phyloP scores from a whole-genome alignment of 164 flowering plant species.

The Amborella trichopoda region DNA sequence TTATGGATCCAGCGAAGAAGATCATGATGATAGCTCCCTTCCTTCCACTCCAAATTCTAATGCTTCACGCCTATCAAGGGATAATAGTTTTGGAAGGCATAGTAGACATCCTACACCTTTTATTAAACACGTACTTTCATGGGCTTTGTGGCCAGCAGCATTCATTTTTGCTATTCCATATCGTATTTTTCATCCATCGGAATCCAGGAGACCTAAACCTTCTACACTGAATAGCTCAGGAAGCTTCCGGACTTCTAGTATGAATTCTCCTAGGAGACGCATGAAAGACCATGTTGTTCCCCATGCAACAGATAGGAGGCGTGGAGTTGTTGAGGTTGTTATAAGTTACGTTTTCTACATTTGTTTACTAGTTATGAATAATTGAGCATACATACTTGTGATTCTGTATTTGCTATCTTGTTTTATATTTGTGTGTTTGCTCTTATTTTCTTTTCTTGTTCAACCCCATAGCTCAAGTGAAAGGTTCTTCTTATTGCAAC shows the following conservation, averaged over 20 bases:
- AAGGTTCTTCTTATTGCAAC: too few relatives aligned
- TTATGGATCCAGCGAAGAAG: conserved; percentile 75
- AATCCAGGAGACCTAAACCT: conserved; percentile 16
- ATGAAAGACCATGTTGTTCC: conserved; percentile 70
- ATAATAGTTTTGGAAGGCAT: conserved; percentile 30
- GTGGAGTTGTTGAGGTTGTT: conserved; percentile 90
- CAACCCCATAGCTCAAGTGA: too few relatives aligned
- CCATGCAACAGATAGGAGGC: conserved; percentile 79
- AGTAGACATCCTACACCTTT: conserved; percentile 35
- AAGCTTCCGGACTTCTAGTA: conserved; percentile 24
- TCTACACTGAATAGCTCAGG: conserved; percentile 8
- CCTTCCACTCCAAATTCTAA: conserved; percentile 63
- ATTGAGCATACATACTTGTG: too few relatives aligned
- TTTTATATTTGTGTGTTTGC: neutral
- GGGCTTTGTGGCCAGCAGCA: conserved; percentile 57
- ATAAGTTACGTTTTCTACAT: neutral
- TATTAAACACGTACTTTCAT: conserved; percentile 39
- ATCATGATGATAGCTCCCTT: conserved; percentile 25
- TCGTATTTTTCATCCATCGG: conserved; percentile 23
- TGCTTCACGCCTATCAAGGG: conserved; percentile 43
- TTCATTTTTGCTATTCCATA: conserved; percentile 47
- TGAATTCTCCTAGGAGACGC: too few relatives aligned
- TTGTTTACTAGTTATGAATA: too few relatives aligned
- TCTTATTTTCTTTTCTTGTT: neutral
- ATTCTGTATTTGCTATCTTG: neutral